Evolutionary conservation across 2,329 filamentous ascomycete species (phyloP).

Genomic region (Epichloe coenophiala): DNA sequence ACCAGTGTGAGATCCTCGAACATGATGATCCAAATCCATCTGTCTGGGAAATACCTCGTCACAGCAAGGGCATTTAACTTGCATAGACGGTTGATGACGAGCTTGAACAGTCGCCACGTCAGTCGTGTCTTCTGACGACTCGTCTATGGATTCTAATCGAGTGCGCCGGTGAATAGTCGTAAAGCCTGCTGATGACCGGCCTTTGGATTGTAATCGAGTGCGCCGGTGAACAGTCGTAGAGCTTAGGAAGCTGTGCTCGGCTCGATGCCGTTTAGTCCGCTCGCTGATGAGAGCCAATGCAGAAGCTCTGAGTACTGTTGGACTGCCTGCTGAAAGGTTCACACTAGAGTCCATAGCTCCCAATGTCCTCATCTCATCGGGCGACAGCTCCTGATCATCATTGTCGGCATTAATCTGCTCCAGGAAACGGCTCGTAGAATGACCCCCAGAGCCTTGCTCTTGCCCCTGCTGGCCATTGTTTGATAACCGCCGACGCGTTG

Average conservation of each 20-base stretch:
- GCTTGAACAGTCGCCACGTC: neutral
- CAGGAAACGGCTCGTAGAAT: neutral
- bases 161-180: neutral
- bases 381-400: neutral
- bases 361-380: neutral
- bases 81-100: neutral
- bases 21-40: neutral
- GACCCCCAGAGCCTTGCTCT: neutral
- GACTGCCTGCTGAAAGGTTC: neutral
- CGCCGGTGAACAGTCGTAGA: neutral
- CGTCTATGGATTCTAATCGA: conserved; percentile 4
- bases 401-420: neutral
- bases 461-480: neutral
- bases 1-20: neutral
- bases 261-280: neutral
- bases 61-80: neutral
- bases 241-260: neutral
- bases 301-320: neutral
- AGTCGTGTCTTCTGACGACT: neutral
- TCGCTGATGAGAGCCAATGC: neutral
- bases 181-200: neutral
- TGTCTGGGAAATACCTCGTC: neutral
- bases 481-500: neutral
- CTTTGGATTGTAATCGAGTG: conserved; percentile 1
- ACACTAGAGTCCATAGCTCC: neutral